Conservation (phyloP, 2,329 filamentous ascomycete species). For the Mycosphaerella arachidis region DNA sequence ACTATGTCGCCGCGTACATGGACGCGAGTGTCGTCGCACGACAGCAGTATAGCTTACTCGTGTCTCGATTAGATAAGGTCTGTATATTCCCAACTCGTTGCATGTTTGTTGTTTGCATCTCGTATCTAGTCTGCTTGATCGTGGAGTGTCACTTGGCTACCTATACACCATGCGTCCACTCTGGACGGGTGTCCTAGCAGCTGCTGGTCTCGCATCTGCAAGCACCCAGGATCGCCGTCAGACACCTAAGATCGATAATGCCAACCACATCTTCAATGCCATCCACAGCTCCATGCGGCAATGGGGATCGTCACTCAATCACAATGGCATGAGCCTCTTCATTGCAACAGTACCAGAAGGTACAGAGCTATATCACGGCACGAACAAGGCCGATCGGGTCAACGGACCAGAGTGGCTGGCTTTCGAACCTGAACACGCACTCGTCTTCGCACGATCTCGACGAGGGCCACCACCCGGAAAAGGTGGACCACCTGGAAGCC, state of each 20-base stretch:
- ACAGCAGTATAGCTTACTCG: background rate
- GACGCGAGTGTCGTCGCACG: background rate
- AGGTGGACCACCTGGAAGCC: background rate
- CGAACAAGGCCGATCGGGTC: constrained; percentile 43
- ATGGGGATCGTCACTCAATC: constrained; percentile 67
- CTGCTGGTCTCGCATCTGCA: background rate
- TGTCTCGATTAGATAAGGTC: background rate
- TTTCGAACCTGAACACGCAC: constrained; percentile 71
- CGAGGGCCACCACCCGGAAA: constrained; percentile 12
- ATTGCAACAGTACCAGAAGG: constrained; percentile 60
- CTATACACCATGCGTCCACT: background rate
- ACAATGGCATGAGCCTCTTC: constrained; percentile 73
- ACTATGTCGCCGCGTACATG: background rate
- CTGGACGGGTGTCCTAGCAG: background rate
- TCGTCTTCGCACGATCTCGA: constrained; percentile 53
- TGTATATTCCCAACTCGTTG: background rate
- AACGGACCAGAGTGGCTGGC: constrained; percentile 64
- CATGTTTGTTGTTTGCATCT: background rate
- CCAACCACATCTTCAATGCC: constrained; percentile 61
- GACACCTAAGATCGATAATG: constrained; percentile 3
- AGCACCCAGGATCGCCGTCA: background rate
- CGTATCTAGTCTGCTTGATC: background rate
- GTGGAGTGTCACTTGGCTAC: background rate
- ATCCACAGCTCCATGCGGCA: constrained; percentile 68
- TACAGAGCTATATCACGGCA: constrained; percentile 66